Base-by-base conservation (phyloP, 1,284 basidiomycete genomes). In the Boletus sp. region DNA sequence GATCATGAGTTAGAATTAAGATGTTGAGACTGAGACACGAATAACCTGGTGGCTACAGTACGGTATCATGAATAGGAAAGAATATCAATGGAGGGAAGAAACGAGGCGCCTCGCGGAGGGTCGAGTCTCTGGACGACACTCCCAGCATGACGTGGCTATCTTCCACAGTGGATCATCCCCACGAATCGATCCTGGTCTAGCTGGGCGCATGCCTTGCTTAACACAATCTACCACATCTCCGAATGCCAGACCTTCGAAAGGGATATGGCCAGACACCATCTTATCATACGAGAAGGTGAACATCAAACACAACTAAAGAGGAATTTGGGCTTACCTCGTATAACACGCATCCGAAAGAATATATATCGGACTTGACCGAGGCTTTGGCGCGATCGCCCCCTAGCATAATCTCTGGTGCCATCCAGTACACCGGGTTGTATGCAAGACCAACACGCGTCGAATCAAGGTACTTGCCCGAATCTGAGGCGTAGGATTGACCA, bases 341-440 rank as follows among this genome's bases (percentile, higher is more conserved):
- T 16, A 67, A 25, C 26, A 66, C 52, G 35, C 63, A 64, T 4
- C 59, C 66, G 19, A 68, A 59, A 19, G 63, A 52, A 35, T 60
- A 66, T 33, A 67, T 46, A 19, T 67, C 66, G 4, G 54, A 51
- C 45, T 50, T 53, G 25, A 47, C 55, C 1, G 61, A 41, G 32
- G 39, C 34, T 39, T 53, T 66, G 42, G 7, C 30, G 16, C 2
- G 3, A 2, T 59, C 54, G 3, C 33, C 55, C 2, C 14, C 35
- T 10, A 0, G 1, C 9, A 66, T 41, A n/a, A 65, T 16, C 39
- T 66, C 62, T 10, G 65, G 66, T n/a, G 62, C 62, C 60, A 54
- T 61, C 63, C 63, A 64, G 20, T 27, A 16, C 5, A 42, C 27
- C 8, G 65, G 62, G 14, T 14, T 52, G n/a, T 23, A 19, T 8